phyloP scores from a whole-genome alignment of 345 rosid genomes.

The Mercurialis annua region DNA sequence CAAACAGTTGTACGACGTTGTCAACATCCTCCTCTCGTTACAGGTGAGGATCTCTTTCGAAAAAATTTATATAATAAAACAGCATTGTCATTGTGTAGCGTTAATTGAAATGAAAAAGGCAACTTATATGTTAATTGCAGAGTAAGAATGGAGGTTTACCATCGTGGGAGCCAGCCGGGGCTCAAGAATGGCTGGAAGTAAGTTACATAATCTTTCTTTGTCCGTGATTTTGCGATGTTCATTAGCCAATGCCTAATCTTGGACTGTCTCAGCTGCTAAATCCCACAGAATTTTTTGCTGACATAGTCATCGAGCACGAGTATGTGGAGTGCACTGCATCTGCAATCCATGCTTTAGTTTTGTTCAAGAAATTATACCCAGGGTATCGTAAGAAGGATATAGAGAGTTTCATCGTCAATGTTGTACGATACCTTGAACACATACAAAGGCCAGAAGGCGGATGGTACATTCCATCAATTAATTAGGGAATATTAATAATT shows the following conservation, averaged over 20 bases:
- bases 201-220: neutral
- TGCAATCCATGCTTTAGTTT: conserved; percentile 32
- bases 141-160: conserved; percentile 44
- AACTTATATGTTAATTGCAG: neutral
- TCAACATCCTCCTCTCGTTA: conserved; percentile 49
- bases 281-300: conserved; percentile 44
- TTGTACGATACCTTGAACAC: conserved; percentile 29
- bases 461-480: conserved; percentile 30
- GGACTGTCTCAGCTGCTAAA: conserved; percentile 35
- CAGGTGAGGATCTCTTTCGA: neutral
- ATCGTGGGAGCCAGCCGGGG: conserved; percentile 50
- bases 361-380: conserved; percentile 46
- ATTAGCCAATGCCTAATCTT: no score
- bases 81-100: neutral
- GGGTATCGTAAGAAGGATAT: conserved; percentile 45
- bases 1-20: conserved; percentile 46
- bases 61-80: no score
- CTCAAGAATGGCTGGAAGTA: conserved; percentile 37
- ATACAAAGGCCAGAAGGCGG: conserved; percentile 52
- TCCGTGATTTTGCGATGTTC: neutral
- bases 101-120: neutral
- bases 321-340: conserved; percentile 52
- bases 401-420: conserved; percentile 40
- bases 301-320: conserved; percentile 36
- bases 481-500: neutral